Evolutionary conservation across 495 filamentous ascomycete genomes (phyloP).

Genomic region (Aspergillus affinis): DNA sequence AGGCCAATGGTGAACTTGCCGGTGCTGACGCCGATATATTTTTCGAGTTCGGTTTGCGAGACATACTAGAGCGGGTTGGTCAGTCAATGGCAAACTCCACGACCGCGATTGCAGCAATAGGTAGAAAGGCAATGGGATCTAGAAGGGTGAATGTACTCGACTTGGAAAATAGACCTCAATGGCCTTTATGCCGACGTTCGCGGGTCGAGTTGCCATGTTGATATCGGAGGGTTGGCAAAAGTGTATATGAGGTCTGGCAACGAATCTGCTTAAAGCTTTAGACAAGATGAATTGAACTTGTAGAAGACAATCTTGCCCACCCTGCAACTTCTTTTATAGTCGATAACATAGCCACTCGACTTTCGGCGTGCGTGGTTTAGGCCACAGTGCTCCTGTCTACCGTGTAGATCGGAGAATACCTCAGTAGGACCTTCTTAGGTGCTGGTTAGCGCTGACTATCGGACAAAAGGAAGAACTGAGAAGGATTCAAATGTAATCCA

Average conservation of each 20-base stretch:
- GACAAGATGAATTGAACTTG: too few relatives aligned
- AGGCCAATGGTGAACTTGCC: slow-evolving; percentile 99
- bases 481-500: neutral
- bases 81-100: slow-evolving; percentile 17
- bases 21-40: slow-evolving; percentile 91
- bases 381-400: neutral
- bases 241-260: too few relatives aligned
- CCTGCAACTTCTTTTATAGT: neutral
- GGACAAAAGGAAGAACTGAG: neutral
- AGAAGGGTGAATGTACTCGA: slow-evolving; percentile 65
- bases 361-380: neutral
- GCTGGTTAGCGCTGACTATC: neutral
- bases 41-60: slow-evolving; percentile 92
- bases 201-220: slow-evolving; percentile 82
- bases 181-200: slow-evolving; percentile 99
- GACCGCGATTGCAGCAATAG: neutral
- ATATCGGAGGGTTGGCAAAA: neutral
- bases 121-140: neutral
- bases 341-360: neutral
- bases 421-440: neutral
- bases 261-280: too few relatives aligned
- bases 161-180: slow-evolving; percentile 98
- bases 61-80: slow-evolving; percentile 68
- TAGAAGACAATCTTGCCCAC: too few relatives aligned
- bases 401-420: neutral